These are phyloP conservation scores for Cryptococcus amylolentus DNA, from an alignment of 1,284 basidiomycete species.

Conservation along the genomic window DNA sequence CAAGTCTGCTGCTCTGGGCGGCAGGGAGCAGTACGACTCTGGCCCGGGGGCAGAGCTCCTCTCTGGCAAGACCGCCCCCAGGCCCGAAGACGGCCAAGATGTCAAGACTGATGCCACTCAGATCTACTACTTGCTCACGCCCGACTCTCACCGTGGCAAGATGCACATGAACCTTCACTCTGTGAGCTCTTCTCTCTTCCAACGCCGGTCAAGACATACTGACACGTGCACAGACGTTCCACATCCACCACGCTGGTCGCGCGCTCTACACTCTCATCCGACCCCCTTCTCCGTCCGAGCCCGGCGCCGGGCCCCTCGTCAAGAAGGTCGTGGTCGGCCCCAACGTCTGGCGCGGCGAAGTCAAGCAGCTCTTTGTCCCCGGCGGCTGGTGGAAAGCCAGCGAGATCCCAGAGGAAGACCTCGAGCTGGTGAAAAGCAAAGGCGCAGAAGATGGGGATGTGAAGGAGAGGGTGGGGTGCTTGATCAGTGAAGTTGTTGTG, in stretches of 20 bases:
- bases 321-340: slow-evolving; percentile 37
- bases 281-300: slow-evolving; percentile 13
- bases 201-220: too few relatives aligned
- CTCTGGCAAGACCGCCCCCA: background rate
- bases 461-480: slow-evolving; percentile 34
- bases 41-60: slow-evolving; percentile 19
- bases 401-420: slow-evolving; percentile 41
- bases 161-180: slow-evolving; percentile 45
- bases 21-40: slow-evolving; percentile 14
- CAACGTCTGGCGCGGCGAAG: slow-evolving; percentile 30
- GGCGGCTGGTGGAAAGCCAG: slow-evolving; percentile 48
- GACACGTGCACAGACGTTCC: slow-evolving; percentile 30
- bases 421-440: slow-evolving; percentile 15
- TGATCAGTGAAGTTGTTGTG: slow-evolving; percentile 45
- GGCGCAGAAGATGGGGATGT: slow-evolving; percentile 7
- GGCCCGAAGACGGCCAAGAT: background rate
- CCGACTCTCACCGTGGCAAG: slow-evolving; percentile 29
- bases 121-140: slow-evolving; percentile 43
- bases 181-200: slow-evolving; percentile 18
- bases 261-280: slow-evolving; percentile 44
- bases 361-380: slow-evolving; percentile 42
- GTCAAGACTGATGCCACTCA: slow-evolving; percentile 24
- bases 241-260: slow-evolving; percentile 40
- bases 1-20: slow-evolving; percentile 7
- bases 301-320: slow-evolving; percentile 20